Base-by-base conservation (phyloP, 164 flowering plant species). In the Nymphaea thermarum region DNA sequence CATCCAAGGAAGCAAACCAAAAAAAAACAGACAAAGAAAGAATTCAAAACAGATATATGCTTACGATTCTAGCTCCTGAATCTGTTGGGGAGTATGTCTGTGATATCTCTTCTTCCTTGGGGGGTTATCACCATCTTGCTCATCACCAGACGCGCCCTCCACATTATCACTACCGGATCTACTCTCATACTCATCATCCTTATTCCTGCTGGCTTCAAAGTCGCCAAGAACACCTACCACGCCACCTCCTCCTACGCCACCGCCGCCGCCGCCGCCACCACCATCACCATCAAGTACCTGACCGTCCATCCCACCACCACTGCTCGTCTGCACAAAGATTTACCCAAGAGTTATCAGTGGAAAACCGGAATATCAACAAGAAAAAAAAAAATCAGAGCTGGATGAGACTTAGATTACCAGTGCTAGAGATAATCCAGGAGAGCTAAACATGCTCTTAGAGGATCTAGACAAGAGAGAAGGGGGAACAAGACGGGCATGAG, bases 61-160 rank as follows among this genome's bases (percentile, higher is more conserved):
- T 65, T 81, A 94, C 99, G 89, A 45, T 82, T 94, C 99, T n/a
- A 94, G 96, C 69, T 94, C 97, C 82, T 91, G 99, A 73, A 94
- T 94, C 82, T 94, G 99, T 74, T 90, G 93, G n/a, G 96, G 96
- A 63, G 99, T 94, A 83, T 94, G 99, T 66, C 99, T 90, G 82
- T 94, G 97, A 71, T 94, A 91, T 67, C 96, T 69, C 73, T 94
- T 90, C 80, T 90, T 91, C 78, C 87, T 80, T 2, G 93, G 93
- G 5, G 90, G 96, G 6, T 81, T 83, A 75, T 88, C 93, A 67
- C 82, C 86, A 60, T 88, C 97, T 62, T 77, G 86, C 66, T 94
- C 97, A 61, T 91, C 99, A 4, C 93, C 96, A 6, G 96, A 88
- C 59, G 73, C 93, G 2, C 92, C 97, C 0, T 91, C 99, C 80